Percentiles rank a stretch among this genome's conserved stretches.
phyloP scores from a whole-genome alignment of 164 flowering plant species.

The Chimonanthus praecox region DNA sequence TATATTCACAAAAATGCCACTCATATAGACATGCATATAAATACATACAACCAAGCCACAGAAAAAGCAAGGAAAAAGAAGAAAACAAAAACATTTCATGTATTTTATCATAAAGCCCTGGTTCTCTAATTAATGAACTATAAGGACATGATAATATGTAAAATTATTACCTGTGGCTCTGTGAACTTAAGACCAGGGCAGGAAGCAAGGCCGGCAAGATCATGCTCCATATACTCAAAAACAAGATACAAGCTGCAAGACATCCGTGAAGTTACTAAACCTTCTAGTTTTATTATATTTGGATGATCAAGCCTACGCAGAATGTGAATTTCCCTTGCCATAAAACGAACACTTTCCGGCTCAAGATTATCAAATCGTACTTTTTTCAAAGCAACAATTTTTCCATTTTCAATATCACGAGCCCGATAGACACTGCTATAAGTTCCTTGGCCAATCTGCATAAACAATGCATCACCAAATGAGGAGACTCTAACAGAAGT shows the following conservation, averaged over 20 bases:
- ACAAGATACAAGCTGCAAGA: constrained; percentile 91
- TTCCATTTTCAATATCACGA: constrained; percentile 81
- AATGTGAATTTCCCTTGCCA: constrained; percentile 95
- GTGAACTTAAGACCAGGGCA: constrained; percentile 75
- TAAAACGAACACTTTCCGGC: constrained; percentile 94
- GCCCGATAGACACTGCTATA: constrained; percentile 92
- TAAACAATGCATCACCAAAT: neutral
- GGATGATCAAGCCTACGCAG: constrained; percentile 92
- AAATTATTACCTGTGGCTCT: constrained; percentile 64
- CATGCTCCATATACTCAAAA: constrained; percentile 97
- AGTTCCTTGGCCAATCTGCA: constrained; percentile 97
- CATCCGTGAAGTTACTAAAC: constrained; percentile 86
- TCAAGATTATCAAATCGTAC: constrained; percentile 91
- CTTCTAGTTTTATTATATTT: constrained; percentile 86
- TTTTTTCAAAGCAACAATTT: constrained; percentile 93
- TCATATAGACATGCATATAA: neutral
- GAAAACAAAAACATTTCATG: too few species aligned
- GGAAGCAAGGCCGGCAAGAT: constrained; percentile 85
- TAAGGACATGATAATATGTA: neutral
- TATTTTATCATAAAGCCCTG: too few species aligned
- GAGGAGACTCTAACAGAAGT: neutral
- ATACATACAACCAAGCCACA: too few species aligned
- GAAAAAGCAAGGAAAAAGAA: too few species aligned
- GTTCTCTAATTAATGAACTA: neutral
- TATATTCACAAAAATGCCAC: too few species aligned